phyloP scores from a whole-genome alignment of 2,329 filamentous ascomycete genomes.

The Cladophialophora immunda region DNA sequence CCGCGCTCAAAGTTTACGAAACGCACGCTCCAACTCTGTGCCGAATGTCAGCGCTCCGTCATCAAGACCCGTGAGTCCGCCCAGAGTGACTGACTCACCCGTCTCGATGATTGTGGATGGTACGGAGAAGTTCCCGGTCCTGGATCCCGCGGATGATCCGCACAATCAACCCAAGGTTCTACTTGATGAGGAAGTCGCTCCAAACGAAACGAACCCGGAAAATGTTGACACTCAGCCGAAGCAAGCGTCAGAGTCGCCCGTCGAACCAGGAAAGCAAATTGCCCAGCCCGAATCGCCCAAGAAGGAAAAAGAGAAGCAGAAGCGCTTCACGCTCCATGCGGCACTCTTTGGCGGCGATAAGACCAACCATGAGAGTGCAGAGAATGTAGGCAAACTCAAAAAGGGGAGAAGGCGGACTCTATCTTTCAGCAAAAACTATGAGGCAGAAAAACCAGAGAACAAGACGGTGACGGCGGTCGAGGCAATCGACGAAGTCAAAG shows the following conservation, averaged over 20 bases:
- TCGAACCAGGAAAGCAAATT: conserved; percentile 1
- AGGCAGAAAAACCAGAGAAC: neutral
- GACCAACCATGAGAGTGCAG: conserved; percentile 14
- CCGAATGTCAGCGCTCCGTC: conserved; percentile 27
- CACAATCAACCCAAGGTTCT: conserved; percentile 36
- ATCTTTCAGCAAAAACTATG: conserved; percentile 19
- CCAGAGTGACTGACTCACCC: conserved; percentile 37
- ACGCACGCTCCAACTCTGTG: conserved; percentile 29
- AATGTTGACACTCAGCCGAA: conserved; percentile 4
- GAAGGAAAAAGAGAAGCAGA: conserved; percentile 35
- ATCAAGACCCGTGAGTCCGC: conserved; percentile 33
- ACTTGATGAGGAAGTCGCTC: conserved; percentile 26
- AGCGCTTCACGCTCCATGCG: conserved; percentile 29
- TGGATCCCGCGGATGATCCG: conserved; percentile 33
- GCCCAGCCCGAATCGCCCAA: conserved; percentile 23
- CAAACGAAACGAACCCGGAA: neutral
- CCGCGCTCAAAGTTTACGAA: conserved; percentile 24
- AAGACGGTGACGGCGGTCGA: neutral
- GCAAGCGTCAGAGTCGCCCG: neutral
- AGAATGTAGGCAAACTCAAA: conserved; percentile 27
- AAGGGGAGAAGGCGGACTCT: conserved; percentile 33
- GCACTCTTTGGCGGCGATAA: conserved; percentile 34
- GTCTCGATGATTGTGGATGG: conserved; percentile 36
- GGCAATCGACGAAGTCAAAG: conserved; percentile 11
- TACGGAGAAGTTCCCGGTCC: conserved; percentile 29